Evolutionary conservation across 192 early-diverging fungal species (phyloP).

Genomic region (Backusella mclennaniae): DNA sequence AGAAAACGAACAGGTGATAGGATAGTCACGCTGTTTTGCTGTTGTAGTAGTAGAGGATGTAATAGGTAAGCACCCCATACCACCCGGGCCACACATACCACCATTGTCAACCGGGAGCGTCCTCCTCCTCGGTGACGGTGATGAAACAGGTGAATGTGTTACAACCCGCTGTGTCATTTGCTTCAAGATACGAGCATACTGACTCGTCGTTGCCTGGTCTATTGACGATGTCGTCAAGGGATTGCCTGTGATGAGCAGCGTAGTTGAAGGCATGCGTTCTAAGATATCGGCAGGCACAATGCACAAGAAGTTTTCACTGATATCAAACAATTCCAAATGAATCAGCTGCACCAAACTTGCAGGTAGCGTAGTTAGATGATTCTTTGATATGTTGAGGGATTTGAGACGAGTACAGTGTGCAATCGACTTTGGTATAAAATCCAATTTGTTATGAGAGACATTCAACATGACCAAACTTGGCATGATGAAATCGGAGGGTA

Average conservation of each 20-base stretch:
- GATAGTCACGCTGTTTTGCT: not conserved
- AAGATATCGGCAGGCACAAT: conserved; percentile 36
- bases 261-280: conserved; percentile 38
- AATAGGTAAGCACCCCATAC: conserved; percentile 19
- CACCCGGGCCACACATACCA: conserved; percentile 24
- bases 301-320: conserved; percentile 36
- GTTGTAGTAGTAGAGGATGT: not conserved
- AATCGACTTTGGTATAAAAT: conserved; percentile 49
- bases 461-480: conserved; percentile 31
- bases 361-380: conserved; percentile 37
- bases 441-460: conserved; percentile 49
- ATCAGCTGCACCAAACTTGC: conserved; percentile 23
- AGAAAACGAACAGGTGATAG: not conserved
- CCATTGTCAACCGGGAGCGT: not conserved
- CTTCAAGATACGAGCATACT: conserved; percentile 19
- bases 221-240: conserved; percentile 41
- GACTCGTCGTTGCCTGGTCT: not conserved
- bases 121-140: not conserved
- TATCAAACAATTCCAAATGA: conserved; percentile 34
- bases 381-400: conserved; percentile 32
- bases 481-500: conserved; percentile 33
- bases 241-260: conserved; percentile 51
- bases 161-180: conserved; percentile 32
- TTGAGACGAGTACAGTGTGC: conserved; percentile 26
- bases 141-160: conserved; percentile 2